phyloP scores from a whole-genome alignment of 2,329 filamentous ascomycete species.

The Pseudocercospora pini-densiflorae region DNA sequence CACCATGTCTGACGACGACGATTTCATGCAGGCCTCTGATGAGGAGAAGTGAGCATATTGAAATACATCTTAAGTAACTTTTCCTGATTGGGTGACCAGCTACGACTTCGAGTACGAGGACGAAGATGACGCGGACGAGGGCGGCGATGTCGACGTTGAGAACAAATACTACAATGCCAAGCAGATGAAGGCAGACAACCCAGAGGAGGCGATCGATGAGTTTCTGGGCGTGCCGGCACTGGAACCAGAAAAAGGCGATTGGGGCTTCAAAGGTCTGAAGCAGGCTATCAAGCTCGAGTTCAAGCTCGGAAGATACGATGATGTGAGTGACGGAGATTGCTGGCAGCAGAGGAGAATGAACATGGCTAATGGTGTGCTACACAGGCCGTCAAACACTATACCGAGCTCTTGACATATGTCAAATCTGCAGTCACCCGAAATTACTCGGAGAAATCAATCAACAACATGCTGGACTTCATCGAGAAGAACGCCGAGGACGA shows the following conservation, averaged over 20 bases:
- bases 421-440: slow-evolving; percentile 96
- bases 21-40: slow-evolving; percentile 93
- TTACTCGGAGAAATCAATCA: slow-evolving; percentile 99
- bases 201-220: slow-evolving; percentile 86
- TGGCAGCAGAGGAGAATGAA: not conserved
- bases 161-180: slow-evolving; percentile 99
- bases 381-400: slow-evolving; percentile 89
- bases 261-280: slow-evolving; percentile 98
- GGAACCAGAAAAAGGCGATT: slow-evolving; percentile 92
- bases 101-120: slow-evolving; percentile 99
- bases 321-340: slow-evolving; percentile 58
- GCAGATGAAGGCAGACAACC: slow-evolving; percentile 86
- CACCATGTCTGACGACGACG: slow-evolving; percentile 80
- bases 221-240: slow-evolving; percentile 86
- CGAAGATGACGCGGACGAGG: slow-evolving; percentile 86
- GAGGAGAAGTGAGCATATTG: slow-evolving; percentile 70
- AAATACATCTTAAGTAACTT: slow-evolving; percentile 14
- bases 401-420: slow-evolving; percentile 94
- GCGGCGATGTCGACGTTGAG: slow-evolving; percentile 90
- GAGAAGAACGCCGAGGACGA: slow-evolving; percentile 82
- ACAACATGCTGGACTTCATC: slow-evolving; percentile 98
- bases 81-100: slow-evolving; percentile 47
- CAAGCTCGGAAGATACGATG: slow-evolving; percentile 82
- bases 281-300: slow-evolving; percentile 98
- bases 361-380: not conserved